Evolutionary conservation across 2,329 filamentous ascomycete genomes (phyloP).

Genomic region (Aspergillus sp.): DNA sequence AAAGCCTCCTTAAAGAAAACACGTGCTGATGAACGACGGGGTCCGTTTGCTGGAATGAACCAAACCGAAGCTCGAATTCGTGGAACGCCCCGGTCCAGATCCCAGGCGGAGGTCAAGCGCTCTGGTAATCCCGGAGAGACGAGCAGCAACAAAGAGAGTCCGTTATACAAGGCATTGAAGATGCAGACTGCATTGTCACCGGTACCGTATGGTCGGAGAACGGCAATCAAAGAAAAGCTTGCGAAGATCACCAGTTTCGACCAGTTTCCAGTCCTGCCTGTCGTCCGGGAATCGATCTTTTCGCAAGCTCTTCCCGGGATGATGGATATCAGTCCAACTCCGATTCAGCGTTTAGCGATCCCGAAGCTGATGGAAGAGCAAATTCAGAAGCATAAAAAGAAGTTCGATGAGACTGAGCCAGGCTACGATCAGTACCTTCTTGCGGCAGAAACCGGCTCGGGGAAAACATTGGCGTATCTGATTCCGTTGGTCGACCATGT

Average conservation of each 20-base stretch:
- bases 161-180: constrained; percentile 73
- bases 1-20: constrained; percentile 26
- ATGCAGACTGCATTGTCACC: constrained; percentile 79
- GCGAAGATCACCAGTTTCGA: constrained; percentile 70
- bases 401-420: constrained; percentile 32
- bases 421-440: constrained; percentile 65
- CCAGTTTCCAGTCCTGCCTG: constrained; percentile 67
- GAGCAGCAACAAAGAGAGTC: constrained; percentile 40
- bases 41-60: constrained; percentile 57
- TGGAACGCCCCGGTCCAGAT: constrained; percentile 30
- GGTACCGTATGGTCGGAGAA: constrained; percentile 65
- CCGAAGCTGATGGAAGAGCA: constrained; percentile 63
- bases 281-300: constrained; percentile 62
- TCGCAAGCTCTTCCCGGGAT: constrained; percentile 69
- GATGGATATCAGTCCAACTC: constrained; percentile 71
- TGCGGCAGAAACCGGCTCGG: constrained; percentile 92
- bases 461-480: constrained; percentile 91
- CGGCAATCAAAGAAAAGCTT: constrained; percentile 55
- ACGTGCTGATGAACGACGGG: constrained; percentile 37
- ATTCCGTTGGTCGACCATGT: constrained; percentile 77
- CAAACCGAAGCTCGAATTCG: constrained; percentile 43
- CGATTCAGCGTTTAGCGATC: constrained; percentile 83
- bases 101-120: constrained; percentile 39
- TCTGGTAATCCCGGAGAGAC: constrained; percentile 29
- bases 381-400: constrained; percentile 30